Conservation (phyloP, 1,284 basidiomycete genomes). For the Agaricales sp. region DNA sequence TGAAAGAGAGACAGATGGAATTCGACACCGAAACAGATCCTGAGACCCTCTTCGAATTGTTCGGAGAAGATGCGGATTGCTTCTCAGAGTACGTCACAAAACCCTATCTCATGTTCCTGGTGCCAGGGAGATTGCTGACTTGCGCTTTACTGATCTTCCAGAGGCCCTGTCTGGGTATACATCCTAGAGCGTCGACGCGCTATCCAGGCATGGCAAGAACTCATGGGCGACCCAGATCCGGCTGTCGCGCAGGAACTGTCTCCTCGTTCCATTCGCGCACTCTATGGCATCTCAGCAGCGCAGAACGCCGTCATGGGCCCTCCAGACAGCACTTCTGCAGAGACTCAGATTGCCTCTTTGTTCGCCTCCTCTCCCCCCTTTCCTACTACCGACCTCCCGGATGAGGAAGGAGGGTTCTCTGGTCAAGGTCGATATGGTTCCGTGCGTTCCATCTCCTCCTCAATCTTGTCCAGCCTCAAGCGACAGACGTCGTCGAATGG, state of each 20-base stretch:
- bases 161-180: conserved; percentile 79
- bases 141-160: conserved; percentile 17
- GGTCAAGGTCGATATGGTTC: conserved; percentile 25
- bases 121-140: conserved; percentile 8
- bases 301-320: conserved; percentile 68
- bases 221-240: conserved; percentile 61
- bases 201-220: conserved; percentile 63
- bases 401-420: conserved; percentile 24
- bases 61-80: conserved; percentile 63
- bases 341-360: conserved; percentile 63
- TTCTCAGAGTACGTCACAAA: conserved; percentile 54
- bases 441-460: conserved; percentile 34
- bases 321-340: conserved; percentile 49
- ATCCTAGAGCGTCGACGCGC: conserved; percentile 71
- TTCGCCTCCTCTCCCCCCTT: conserved; percentile 75
- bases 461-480: conserved; percentile 32
- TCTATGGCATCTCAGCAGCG: conserved; percentile 41
- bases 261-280: conserved; percentile 56
- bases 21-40: conserved; percentile 72
- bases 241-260: conserved; percentile 39
- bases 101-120: too few species aligned
- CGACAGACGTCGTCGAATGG: conserved; percentile 24
- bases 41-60: conserved; percentile 63
- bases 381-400: conserved; percentile 52
- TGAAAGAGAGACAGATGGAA: conserved; percentile 77